A percentile compares a stretch with the other conserved stretches of the same genome.
Evolutionary conservation across 306 rosid genomes (phyloP).

Genomic region (Cucurbita moschata): DNA sequence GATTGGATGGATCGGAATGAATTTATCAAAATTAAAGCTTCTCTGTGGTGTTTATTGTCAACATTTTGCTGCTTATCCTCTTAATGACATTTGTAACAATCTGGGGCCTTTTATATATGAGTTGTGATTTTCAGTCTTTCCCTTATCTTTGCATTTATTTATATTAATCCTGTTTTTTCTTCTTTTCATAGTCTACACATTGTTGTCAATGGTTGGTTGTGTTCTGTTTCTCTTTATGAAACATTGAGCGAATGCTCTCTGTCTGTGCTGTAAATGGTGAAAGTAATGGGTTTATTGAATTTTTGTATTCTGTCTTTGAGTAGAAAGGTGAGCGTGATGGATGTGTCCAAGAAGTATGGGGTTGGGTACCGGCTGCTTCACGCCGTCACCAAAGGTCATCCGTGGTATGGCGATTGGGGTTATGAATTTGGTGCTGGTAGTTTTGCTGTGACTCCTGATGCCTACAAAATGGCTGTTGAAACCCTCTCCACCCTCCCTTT

Average conservation of each 20-base stretch:
- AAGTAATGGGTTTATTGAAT: background rate
- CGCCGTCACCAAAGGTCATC: conserved; percentile 56
- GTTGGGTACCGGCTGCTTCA: conserved; percentile 81
- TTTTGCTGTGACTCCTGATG: conserved; percentile 66
- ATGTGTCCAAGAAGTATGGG: conserved; percentile 89
- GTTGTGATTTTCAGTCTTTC: background rate
- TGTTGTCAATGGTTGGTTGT: background rate
- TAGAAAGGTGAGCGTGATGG: conserved; percentile 94
- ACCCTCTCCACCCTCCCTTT: conserved; percentile 53
- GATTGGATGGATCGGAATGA: background rate
- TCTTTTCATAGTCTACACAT: background rate
- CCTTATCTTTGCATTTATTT: background rate
- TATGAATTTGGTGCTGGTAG: conserved; percentile 91
- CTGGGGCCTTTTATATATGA: background rate
- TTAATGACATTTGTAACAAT: background rate
- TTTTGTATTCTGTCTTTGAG: conserved; percentile 7
- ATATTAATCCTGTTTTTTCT: background rate
- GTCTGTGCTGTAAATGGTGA: background rate
- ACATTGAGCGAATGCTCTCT: background rate
- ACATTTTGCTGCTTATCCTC: background rate
- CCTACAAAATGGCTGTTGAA: conserved; percentile 51
- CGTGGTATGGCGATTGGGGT: conserved; percentile 98
- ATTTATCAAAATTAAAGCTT: background rate
- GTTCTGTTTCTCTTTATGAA: background rate
- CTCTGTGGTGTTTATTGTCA: background rate